Evolutionary conservation across 208 protist genomes (phyloP), one percentile per base, ranked within the genome.

Genomic region (Spongospora subterranea): DNA sequence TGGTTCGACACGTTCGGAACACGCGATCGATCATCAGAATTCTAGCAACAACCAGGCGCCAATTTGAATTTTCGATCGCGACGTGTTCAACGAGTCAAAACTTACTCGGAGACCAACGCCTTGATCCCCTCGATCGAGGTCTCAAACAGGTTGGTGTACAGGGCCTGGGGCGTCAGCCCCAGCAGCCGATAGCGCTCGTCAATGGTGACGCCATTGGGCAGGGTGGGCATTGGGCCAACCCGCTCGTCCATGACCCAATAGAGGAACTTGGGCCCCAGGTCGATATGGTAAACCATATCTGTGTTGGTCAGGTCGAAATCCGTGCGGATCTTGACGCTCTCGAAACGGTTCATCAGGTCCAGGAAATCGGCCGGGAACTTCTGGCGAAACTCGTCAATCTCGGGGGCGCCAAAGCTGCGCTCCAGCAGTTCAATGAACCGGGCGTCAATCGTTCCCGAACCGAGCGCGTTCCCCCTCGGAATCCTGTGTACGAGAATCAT

Each of bases 161-260:
- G 17, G 35, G n/a, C 71, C n/a, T 43, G 17, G 6, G 40, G 71
- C 6, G 11, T 82, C 71, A 82, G n/a, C 6, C 17, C 40, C 35
- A 82, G n/a, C 13, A 17, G 6, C 11, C 17, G 17, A 35, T 40
- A 82, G 6, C 71, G 6, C 6, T 82, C 71, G 35, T 82, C 17
- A 35, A 82, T 82, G 35, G 35, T 20, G 71, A 82, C 71, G 13
- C 71, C 71, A 39, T 82, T n/a, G 6, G 71, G 71, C 6, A 82
- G 6, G 17, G 6, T 82, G 6, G 17, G 17, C n/a, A 40, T 43
- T 6, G 6, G 6, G n/a, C 35, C 71, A 43, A 40, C 71, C 6
- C 6, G 17, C 6, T 6, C 71, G 13, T 82, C n/a, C 13, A 6
- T 82, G 71, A 43, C 71, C 6, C 17, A 35, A 43, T 40, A 82